These are phyloP conservation scores for Neurospora pannonica DNA, from an alignment of 495 filamentous ascomycete species.

Conservation along the genomic window DNA sequence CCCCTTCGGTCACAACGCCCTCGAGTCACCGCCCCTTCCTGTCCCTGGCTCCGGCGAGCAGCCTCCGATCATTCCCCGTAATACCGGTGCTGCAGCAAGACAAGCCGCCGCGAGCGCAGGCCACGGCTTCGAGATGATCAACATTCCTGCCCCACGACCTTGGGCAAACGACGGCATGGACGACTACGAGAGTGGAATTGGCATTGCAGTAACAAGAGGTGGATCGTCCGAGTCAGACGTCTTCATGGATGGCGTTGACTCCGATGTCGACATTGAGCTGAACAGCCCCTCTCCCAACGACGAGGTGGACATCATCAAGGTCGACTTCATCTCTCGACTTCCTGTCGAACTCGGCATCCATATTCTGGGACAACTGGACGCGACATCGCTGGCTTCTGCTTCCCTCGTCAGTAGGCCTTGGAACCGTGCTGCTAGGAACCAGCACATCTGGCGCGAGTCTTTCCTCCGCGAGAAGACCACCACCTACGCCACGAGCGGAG, in stretches of 20 bases:
- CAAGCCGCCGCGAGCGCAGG: slow-evolving; percentile 56
- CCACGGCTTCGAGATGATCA: slow-evolving; percentile 50
- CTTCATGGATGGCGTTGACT: slow-evolving; percentile 14
- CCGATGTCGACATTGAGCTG: slow-evolving; percentile 27
- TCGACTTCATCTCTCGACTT: slow-evolving; percentile 59
- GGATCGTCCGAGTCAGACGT: slow-evolving; percentile 32
- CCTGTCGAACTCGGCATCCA: slow-evolving; percentile 66
- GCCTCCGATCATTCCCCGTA: slow-evolving; percentile 44
- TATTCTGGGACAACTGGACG: slow-evolving; percentile 61
- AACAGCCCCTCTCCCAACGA: slow-evolving; percentile 29
- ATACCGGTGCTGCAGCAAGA: slow-evolving; percentile 58
- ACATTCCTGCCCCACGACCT: slow-evolving; percentile 22
- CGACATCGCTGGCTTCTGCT: slow-evolving; percentile 49
- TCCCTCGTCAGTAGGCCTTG: slow-evolving; percentile 57
- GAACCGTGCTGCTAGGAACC: slow-evolving; percentile 50
- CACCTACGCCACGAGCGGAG: slow-evolving; percentile 41
- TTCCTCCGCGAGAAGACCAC: slow-evolving; percentile 58
- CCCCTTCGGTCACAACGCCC: slow-evolving; percentile 22
- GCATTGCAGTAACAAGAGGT: slow-evolving; percentile 50
- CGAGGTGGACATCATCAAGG: slow-evolving; percentile 26
- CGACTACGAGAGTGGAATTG: slow-evolving; percentile 73
- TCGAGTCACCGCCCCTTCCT: slow-evolving; percentile 30
- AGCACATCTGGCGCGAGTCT: slow-evolving; percentile 67
- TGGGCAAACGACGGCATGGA: slow-evolving; percentile 29
- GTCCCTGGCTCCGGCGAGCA: slow-evolving; percentile 39